Percentiles rank a stretch among this genome's conserved stretches.
These are phyloP conservation scores for Sclerotinia subarctica DNA, from an alignment of 2,329 filamentous ascomycete genomes.

Conservation along the genomic window DNA sequence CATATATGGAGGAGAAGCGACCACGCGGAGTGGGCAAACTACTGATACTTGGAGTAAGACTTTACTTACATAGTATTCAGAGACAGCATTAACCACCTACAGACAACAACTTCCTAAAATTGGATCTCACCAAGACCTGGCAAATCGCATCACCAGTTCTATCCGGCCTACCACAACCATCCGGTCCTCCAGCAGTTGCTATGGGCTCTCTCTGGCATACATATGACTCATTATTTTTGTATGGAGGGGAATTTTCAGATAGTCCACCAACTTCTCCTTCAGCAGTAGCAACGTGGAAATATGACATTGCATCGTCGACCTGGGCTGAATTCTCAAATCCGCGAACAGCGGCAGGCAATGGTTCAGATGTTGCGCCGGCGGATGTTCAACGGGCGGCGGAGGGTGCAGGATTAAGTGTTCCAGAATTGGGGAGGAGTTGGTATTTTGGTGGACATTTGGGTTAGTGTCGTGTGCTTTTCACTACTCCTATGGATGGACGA, in stretches of 20 bases:
- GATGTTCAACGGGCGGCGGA: slow-evolving; percentile 68
- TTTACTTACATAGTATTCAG: neutral
- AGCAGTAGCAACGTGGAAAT: slow-evolving; percentile 66
- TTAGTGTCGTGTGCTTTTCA: neutral
- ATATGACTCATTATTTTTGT: slow-evolving; percentile 65
- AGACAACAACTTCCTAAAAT: slow-evolving; percentile 68
- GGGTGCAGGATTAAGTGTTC: slow-evolving; percentile 68
- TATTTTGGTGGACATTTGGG: slow-evolving; percentile 70
- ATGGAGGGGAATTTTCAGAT: slow-evolving; percentile 72
- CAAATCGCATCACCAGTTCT: slow-evolving; percentile 61
- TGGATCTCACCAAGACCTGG: slow-evolving; percentile 75
- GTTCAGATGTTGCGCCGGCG: slow-evolving; percentile 53
- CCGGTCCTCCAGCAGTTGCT: slow-evolving; percentile 67
- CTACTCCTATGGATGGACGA: neutral
- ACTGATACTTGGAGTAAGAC: slow-evolving; percentile 66
- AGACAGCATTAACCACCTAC: slow-evolving; percentile 8
- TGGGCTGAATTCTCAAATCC: slow-evolving; percentile 65
- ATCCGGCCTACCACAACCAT: slow-evolving; percentile 59
- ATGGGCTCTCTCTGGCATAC: slow-evolving; percentile 77
- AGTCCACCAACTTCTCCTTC: slow-evolving; percentile 54
- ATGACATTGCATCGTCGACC: slow-evolving; percentile 54
- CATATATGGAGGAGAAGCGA: slow-evolving; percentile 70
- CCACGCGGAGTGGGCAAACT: slow-evolving; percentile 53
- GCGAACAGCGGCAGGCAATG: slow-evolving; percentile 60
- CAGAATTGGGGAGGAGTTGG: slow-evolving; percentile 67